Base-by-base conservation (phyloP, 2,329 filamentous ascomycete species). In the Xylaria sp. region DNA sequence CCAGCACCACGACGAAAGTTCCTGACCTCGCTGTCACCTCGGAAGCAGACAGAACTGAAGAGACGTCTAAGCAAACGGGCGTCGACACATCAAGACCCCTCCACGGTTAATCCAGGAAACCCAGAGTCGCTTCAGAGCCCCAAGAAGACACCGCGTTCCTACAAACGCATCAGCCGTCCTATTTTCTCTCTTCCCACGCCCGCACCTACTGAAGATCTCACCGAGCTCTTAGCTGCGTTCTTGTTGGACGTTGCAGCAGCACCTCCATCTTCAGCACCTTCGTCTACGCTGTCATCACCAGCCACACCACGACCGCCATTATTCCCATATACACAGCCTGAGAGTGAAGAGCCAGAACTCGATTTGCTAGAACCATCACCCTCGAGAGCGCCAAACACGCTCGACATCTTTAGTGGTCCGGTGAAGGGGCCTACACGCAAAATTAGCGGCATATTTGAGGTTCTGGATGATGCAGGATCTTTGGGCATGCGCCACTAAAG, bases 381-480 rank as follows among this genome's bases (percentile, higher is more conserved):
- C 6, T 42, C 70, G 25, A 55, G 69, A 37, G 60, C 55, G 8
- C 62, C 58, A 27, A 18, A 27, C 5, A 55, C 63, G n/a, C 47
- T 62, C 12, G 60, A 63, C 21, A 69, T 70, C 18, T 74, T 75
- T 16, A 59, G 70, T 12, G 69, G 57, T 37, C 70, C 71, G 3
- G 66, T 69, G 58, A 69, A 60, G 23, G 60, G 68, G 6, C 71
- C 69, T n/a, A 50, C 66, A 8, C 64, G 68, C 27, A 75, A 75
- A 12, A 75, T 75, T 37, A 75, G 74, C 35, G 74, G 73, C 23
- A 75, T 75, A 50, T 75, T 75, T 23, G 74, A 75, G 59, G 70
- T 75, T n/a, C 35, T 75, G 23, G 67, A 68, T 12, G 72, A 74
- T 48, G 65, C 62, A 5, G 54, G 40, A 32, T 47, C 65, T 12